Conservation (phyloP, 148 eudicot genomes). For the Chenopodium formosanum region DNA sequence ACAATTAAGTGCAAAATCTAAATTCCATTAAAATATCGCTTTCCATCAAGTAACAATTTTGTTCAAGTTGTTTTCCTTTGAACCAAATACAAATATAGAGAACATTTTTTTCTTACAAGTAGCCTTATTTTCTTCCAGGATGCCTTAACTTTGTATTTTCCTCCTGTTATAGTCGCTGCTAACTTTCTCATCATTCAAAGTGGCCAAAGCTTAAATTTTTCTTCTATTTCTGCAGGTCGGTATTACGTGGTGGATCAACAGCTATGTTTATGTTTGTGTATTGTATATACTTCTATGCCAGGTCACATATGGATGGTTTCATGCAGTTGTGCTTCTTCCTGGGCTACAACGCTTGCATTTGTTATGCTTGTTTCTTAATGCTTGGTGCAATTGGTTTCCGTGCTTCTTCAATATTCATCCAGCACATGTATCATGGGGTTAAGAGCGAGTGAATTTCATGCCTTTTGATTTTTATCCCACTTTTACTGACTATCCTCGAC, state of each 20-base stretch:
- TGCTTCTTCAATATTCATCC: slow-evolving; percentile 57
- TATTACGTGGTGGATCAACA: slow-evolving; percentile 68
- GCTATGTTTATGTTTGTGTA: slow-evolving; percentile 65
- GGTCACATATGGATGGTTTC: slow-evolving; percentile 68
- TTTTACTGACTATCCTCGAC: not conserved
- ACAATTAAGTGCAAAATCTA: not conserved
- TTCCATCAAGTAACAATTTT: not conserved
- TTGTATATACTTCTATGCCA: slow-evolving; percentile 51
- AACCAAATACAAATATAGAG: not conserved
- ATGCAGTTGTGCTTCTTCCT: slow-evolving; percentile 68
- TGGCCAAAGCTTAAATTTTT: not conserved
- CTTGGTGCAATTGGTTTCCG: slow-evolving; percentile 65
- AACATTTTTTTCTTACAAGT: not conserved
- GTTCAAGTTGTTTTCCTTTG: not conserved
- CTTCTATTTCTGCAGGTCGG: slow-evolving; percentile 50
- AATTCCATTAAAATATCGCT: not conserved
- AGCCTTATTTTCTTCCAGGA: not conserved
- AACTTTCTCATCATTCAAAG: not conserved
- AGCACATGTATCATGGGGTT: slow-evolving; percentile 49
- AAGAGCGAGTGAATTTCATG: slow-evolving; percentile 58
- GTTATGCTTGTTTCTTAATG: slow-evolving; percentile 78
- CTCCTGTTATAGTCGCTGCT: not conserved
- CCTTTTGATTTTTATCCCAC: not conserved
- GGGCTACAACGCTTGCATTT: slow-evolving; percentile 60
- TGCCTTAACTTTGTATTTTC: not conserved